These are phyloP conservation scores for Exophiala calicioides DNA, from an alignment of 2,329 filamentous ascomycete genomes.

Conservation along the genomic window DNA sequence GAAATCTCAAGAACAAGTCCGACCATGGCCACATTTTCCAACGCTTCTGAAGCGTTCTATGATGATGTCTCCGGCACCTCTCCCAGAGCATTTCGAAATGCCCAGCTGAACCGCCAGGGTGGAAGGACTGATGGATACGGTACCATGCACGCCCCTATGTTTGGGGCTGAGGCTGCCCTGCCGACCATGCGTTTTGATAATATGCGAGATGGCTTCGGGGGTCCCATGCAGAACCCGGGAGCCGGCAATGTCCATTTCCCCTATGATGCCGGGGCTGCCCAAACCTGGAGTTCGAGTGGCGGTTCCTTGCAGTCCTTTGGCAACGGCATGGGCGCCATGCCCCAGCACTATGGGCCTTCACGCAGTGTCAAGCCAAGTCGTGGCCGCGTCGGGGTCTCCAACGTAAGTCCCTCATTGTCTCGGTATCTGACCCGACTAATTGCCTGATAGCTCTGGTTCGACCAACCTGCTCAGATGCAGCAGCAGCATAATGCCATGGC, in stretches of 20 bases:
- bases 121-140: conserved; percentile 67
- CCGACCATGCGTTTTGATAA: conserved; percentile 57
- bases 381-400: conserved; percentile 64
- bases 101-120: conserved; percentile 67
- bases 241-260: conserved; percentile 59
- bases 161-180: conserved; percentile 65
- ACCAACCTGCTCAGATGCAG: conserved; percentile 45
- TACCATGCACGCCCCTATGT: conserved; percentile 67
- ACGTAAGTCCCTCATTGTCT: conserved; percentile 58
- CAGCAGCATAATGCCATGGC: conserved; percentile 49
- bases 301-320: conserved; percentile 63
- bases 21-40: conserved; percentile 28
- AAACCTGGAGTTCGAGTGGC: conserved; percentile 78
- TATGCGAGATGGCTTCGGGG: conserved; percentile 50
- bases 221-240: conserved; percentile 51
- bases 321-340: conserved; percentile 42
- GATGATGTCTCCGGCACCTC: conserved; percentile 71
- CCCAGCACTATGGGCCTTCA: conserved; percentile 46
- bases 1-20: no score
- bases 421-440: conserved; percentile 14
- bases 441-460: conserved; percentile 61
- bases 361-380: conserved; percentile 59
- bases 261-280: conserved; percentile 69
- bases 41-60: conserved; percentile 65
- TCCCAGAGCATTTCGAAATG: conserved; percentile 69